Conservation (phyloP, 2,329 filamentous ascomycete genomes). For the Penicillium sumatraense region DNA sequence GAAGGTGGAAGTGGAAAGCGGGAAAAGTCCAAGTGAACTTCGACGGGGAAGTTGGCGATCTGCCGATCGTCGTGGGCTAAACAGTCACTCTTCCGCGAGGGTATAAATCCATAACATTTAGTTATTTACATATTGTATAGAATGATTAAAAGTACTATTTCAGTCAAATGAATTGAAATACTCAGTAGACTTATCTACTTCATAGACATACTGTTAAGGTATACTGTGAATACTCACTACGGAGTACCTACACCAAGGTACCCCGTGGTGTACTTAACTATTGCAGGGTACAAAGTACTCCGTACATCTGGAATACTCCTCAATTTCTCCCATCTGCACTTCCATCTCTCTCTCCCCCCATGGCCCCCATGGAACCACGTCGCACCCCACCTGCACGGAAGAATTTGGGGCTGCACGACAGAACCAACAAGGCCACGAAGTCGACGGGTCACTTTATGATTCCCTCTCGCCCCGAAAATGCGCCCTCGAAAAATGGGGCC, state of each 20-base stretch:
- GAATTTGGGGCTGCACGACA: slow-evolving; percentile 5
- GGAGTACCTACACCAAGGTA: too few species aligned
- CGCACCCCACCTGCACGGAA: slow-evolving; percentile 9
- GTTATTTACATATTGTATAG: too few species aligned
- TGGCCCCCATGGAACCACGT: slow-evolving; percentile 3
- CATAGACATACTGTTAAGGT: too few species aligned
- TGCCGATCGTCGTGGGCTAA: slow-evolving; percentile 11
- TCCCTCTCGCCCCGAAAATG: background rate
- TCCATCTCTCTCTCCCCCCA: too few species aligned
- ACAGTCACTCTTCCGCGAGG: too few species aligned
- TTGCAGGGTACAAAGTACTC: background rate
- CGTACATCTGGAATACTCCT: background rate
- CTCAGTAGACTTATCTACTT: too few species aligned
- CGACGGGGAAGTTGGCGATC: slow-evolving; percentile 14
- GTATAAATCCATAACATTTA: too few species aligned
- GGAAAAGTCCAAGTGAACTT: slow-evolving; percentile 2
- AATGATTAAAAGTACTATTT: too few species aligned
- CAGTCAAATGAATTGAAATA: too few species aligned
- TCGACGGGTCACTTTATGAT: slow-evolving; percentile 9
- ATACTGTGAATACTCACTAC: too few species aligned
- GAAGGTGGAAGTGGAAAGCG: slow-evolving; percentile 10
- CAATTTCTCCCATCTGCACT: background rate
- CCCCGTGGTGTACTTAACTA: too few species aligned
- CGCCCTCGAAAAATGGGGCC: slow-evolving; percentile 10
- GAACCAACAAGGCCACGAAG: background rate